These are phyloP conservation scores for Chlorella sp. DNA, from an alignment of 139 green algal species.

Conservation along the genomic window DNA sequence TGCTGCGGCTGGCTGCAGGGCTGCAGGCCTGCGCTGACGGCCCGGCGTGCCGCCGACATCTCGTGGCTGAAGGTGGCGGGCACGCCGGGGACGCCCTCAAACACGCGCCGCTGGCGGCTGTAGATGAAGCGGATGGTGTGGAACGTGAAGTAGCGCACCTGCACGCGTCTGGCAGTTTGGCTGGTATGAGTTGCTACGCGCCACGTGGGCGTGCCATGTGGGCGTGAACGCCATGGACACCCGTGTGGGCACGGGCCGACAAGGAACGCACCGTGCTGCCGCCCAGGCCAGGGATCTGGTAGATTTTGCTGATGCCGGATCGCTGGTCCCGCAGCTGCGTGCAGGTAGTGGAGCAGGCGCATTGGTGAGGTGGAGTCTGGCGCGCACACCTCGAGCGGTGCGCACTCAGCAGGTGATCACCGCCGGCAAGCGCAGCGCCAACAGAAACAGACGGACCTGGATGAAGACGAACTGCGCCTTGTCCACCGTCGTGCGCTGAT, in stretches of 20 bases:
- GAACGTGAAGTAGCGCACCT: conserved; percentile 7
- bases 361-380: too few species aligned
- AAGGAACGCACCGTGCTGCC: background rate
- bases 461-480: conserved; percentile 1
- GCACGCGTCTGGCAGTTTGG: too few species aligned
- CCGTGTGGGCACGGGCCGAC: too few species aligned
- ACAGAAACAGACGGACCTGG: background rate
- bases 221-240: too few species aligned
- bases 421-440: too few species aligned
- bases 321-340: conserved; percentile 1
- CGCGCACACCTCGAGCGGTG: too few species aligned
- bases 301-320: background rate
- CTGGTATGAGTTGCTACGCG: too few species aligned
- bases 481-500: background rate
- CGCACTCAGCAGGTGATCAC: too few species aligned
- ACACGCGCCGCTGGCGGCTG: background rate
- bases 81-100: background rate
- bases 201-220: too few species aligned
- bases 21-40: background rate
- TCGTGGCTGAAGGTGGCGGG: background rate
- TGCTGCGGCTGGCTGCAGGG: background rate
- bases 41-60: background rate
- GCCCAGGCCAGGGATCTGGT: background rate
- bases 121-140: conserved; percentile 6
- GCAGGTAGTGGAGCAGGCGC: too few species aligned